These are phyloP conservation scores for Perkinsus marinus DNA, from an alignment of 169 alveolate genomes.

Conservation along the genomic window DNA sequence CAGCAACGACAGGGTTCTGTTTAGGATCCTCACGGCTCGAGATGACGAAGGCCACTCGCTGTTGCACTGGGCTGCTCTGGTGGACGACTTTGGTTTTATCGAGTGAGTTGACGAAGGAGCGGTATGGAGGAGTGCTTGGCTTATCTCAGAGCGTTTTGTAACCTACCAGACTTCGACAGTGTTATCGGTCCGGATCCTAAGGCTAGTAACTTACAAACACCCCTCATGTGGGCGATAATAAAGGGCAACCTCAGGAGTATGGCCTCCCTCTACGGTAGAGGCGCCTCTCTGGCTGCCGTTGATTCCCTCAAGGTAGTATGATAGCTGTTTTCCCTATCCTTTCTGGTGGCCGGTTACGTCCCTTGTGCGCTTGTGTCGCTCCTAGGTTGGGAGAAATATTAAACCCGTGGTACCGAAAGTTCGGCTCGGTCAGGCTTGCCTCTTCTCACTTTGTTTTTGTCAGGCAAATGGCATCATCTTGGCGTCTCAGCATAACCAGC, in stretches of 20 bases:
- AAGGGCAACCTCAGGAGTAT: not conserved
- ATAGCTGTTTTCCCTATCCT: too few relatives aligned
- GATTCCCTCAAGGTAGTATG: not conserved
- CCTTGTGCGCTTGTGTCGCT: too few relatives aligned
- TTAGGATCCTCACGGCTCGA: not conserved
- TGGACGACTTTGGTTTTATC: not conserved
- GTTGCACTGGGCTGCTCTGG: not conserved
- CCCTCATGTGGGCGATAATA: not conserved
- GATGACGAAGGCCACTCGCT: not conserved
- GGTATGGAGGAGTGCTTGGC: not conserved
- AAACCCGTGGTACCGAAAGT: too few relatives aligned
- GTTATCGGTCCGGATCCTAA: not conserved
- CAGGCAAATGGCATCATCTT: not conserved
- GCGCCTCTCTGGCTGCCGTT: not conserved
- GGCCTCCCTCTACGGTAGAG: not conserved
- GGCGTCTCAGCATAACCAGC: not conserved
- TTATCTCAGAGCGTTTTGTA: not conserved
- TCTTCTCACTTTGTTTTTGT: not conserved
- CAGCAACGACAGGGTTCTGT: not conserved
- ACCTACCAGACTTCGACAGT: not conserved
- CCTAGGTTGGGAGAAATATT: too few relatives aligned
- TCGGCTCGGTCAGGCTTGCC: too few relatives aligned
- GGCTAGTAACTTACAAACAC: not conserved
- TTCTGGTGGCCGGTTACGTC: too few relatives aligned
- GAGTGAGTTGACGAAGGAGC: not conserved